Percentiles rank a stretch among this genome's conserved stretches.
phyloP scores from a whole-genome alignment of 2,329 filamentous ascomycete species.

The Colletotrichum eleusines region DNA sequence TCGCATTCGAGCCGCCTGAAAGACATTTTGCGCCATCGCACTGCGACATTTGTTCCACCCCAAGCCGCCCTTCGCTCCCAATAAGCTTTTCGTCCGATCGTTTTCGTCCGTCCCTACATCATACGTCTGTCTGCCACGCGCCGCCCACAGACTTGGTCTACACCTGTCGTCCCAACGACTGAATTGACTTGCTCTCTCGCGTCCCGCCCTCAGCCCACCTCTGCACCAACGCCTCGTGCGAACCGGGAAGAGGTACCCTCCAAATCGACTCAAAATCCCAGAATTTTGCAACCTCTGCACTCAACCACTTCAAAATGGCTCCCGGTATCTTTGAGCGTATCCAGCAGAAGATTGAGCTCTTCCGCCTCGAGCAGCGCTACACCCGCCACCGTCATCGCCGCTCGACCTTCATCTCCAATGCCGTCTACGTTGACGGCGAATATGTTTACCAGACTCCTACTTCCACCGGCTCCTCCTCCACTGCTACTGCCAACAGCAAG shows the following conservation, averaged over 20 bases:
- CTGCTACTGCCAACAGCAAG: conserved; percentile 53
- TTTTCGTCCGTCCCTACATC: conserved; percentile 16
- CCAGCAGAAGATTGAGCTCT: conserved; percentile 84
- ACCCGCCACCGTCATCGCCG: conserved; percentile 88
- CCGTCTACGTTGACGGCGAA: conserved; percentile 94
- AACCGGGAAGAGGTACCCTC: not conserved
- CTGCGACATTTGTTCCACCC: not conserved
- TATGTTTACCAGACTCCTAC: conserved; percentile 83
- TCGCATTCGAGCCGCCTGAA: conserved; percentile 9
- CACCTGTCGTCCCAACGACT: conserved; percentile 9
- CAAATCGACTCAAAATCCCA: not conserved
- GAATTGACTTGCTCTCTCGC: conserved; percentile 21
- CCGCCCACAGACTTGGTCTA: conserved; percentile 9
- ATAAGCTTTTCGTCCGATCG: conserved; percentile 38
- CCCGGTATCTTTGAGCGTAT: conserved; percentile 69
- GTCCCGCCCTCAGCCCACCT: conserved; percentile 9
- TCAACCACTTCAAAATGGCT: conserved; percentile 53
- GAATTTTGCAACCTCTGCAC: not conserved
- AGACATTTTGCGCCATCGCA: not conserved
- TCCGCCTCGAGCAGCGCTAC: conserved; percentile 95
- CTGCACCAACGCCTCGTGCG: not conserved
- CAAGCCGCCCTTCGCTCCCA: not conserved
- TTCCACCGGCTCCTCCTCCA: conserved; percentile 68
- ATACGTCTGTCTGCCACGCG: conserved; percentile 4
- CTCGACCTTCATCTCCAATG: conserved; percentile 89